phyloP scores from a whole-genome alignment of 2,329 filamentous ascomycete species.

The Ceratocystiopsis minuta region DNA sequence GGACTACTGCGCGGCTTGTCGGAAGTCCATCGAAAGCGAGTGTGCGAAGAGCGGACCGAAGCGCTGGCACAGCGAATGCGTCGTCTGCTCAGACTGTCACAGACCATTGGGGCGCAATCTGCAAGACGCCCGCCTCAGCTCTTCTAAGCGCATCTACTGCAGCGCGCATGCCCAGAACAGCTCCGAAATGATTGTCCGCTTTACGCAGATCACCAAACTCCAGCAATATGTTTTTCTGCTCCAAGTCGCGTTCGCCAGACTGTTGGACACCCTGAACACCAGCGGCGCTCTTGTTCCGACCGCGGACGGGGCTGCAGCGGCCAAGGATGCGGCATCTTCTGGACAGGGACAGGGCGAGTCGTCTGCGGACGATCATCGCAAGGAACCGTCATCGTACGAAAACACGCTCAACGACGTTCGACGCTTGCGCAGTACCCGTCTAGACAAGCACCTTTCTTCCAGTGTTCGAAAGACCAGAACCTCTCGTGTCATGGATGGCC shows the following conservation, averaged over 20 bases:
- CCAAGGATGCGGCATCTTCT: too few relatives aligned
- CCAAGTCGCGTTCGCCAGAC: slow-evolving; percentile 72
- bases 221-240: slow-evolving; percentile 91
- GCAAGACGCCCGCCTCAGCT: slow-evolving; percentile 53
- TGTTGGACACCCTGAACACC: slow-evolving; percentile 71
- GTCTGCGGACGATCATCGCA: background rate
- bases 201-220: slow-evolving; percentile 65
- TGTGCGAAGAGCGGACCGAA: slow-evolving; percentile 59
- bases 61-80: slow-evolving; percentile 71
- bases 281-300: slow-evolving; percentile 65
- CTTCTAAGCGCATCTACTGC: slow-evolving; percentile 55
- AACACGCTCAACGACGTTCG: slow-evolving; percentile 93
- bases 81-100: slow-evolving; percentile 51
- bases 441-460: slow-evolving; percentile 86
- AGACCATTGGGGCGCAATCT: slow-evolving; percentile 50
- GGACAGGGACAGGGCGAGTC: background rate
- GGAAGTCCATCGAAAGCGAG: slow-evolving; percentile 84
- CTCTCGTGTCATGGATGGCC: slow-evolving; percentile 82
- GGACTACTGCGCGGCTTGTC: slow-evolving; percentile 69
- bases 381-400: slow-evolving; percentile 62
- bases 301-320: slow-evolving; percentile 27
- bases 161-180: slow-evolving; percentile 10
- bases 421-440: slow-evolving; percentile 73
- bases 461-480: slow-evolving; percentile 81
- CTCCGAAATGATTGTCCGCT: too few relatives aligned